Evolutionary conservation across 2,329 filamentous ascomycete genomes (phyloP).

Genomic region (Annulohypoxylon truncatum): DNA sequence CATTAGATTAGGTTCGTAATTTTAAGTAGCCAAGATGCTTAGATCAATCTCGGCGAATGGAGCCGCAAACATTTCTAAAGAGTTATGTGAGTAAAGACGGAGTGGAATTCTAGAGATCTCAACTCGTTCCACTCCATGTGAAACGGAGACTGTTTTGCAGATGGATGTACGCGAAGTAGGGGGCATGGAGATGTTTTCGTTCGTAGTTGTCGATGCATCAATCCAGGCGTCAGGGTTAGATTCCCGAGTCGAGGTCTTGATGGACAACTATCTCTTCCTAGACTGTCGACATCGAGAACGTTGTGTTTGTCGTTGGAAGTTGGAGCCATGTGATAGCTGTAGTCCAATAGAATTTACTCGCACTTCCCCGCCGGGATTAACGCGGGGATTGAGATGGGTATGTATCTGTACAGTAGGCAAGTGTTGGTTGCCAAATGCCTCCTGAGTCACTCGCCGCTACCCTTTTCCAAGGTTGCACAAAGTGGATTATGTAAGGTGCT

Average conservation of each 20-base stretch:
- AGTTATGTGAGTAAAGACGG: neutral
- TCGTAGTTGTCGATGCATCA: neutral
- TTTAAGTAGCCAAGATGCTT: neutral
- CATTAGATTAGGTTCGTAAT: neutral
- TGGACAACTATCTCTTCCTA: neutral
- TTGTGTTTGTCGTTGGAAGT: neutral
- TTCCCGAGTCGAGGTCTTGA: neutral
- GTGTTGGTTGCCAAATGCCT: too few species aligned
- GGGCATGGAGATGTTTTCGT: neutral
- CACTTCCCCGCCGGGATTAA: neutral
- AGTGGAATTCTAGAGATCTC: neutral
- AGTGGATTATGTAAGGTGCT: neutral
- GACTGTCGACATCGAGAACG: neutral
- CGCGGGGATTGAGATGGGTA: too few species aligned
- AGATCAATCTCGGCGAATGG: neutral
- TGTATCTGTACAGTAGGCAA: too few species aligned
- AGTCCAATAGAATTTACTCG: neutral
- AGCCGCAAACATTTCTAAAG: neutral
- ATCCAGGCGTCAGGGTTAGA: neutral
- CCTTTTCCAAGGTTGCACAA: neutral
- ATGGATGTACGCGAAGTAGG: too few species aligned
- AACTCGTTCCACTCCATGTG: neutral
- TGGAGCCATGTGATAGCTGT: neutral
- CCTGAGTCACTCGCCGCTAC: neutral
- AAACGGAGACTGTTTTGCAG: too few species aligned